Conservation (phyloP, 2,329 filamentous ascomycete species). For the Colletotrichum spinosum region DNA sequence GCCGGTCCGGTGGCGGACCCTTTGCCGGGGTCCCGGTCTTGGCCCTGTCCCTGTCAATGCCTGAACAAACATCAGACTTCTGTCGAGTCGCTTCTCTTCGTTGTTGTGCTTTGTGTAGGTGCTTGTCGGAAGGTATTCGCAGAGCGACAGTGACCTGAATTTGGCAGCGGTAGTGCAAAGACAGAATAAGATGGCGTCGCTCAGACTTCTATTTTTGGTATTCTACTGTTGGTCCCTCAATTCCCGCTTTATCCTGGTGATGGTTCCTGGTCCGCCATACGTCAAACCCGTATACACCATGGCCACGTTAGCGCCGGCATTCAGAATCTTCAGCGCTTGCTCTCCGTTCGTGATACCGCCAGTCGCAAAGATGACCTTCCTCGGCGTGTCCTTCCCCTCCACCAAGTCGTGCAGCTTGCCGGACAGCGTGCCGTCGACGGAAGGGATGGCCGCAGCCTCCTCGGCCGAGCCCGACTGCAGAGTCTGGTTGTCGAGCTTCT, state of each 20-base stretch:
- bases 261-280: slow-evolving; percentile 73
- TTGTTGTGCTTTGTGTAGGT: too few species aligned
- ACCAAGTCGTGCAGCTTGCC: slow-evolving; percentile 39
- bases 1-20: slow-evolving; percentile 22
- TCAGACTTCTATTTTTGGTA: slow-evolving; percentile 26
- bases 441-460: slow-evolving; percentile 42
- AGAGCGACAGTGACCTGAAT: too few species aligned
- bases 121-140: too few species aligned
- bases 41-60: too few species aligned
- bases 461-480: slow-evolving; percentile 49
- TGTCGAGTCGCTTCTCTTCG: too few species aligned
- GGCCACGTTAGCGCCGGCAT: slow-evolving; percentile 89
- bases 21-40: slow-evolving; percentile 24
- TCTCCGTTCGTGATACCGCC: slow-evolving; percentile 92
- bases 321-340: slow-evolving; percentile 83
- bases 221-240: slow-evolving; percentile 59
- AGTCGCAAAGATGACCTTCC: slow-evolving; percentile 91
- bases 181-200: not conserved
- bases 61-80: too few species aligned
- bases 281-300: slow-evolving; percentile 88
- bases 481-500: slow-evolving; percentile 68
- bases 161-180: not conserved
- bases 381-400: slow-evolving; percentile 46
- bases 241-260: slow-evolving; percentile 74
- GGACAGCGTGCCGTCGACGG: slow-evolving; percentile 47